Percentiles rank a stretch among this genome's conserved stretches.
These are phyloP conservation scores for Tieghemostelium lacteum DNA, from an alignment of 78 protist species.

Conservation along the genomic window DNA sequence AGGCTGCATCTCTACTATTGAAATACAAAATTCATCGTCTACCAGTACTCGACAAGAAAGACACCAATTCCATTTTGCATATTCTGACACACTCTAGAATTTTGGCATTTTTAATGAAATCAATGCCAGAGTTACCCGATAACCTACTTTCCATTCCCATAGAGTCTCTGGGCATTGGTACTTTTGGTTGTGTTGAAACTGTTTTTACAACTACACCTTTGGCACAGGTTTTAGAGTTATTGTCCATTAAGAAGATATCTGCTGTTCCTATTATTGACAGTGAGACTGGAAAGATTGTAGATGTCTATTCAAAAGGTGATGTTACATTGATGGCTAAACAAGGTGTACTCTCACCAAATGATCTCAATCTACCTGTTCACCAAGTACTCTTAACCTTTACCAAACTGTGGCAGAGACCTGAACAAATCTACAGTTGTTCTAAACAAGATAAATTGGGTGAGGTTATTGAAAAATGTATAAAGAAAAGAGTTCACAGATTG, in stretches of 20 bases:
- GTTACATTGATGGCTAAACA: conserved; percentile 77
- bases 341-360: conserved; percentile 61
- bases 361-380: conserved; percentile 67
- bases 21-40: conserved; percentile 65
- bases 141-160: conserved; percentile 47
- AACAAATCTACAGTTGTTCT: conserved; percentile 71
- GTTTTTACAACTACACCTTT: conserved; percentile 61
- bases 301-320: conserved; percentile 82
- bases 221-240: conserved; percentile 41
- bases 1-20: conserved; percentile 36
- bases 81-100: conserved; percentile 79
- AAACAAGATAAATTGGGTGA: conserved; percentile 74
- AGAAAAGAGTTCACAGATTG: conserved; percentile 76
- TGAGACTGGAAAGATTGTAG: conserved; percentile 54
- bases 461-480: conserved; percentile 62
- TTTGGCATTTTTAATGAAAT: conserved; percentile 77
- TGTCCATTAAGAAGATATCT: conserved; percentile 63
- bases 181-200: conserved; percentile 54
- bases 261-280: conserved; percentile 78
- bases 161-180: conserved; percentile 74
- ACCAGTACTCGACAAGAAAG: conserved; percentile 70
- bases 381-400: conserved; percentile 69
- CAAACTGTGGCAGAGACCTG: conserved; percentile 76
- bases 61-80: conserved; percentile 75
- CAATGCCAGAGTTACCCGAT: conserved; percentile 55